Conservation (phyloP, 257 asterid species). For the Solanum appendiculatum region DNA sequence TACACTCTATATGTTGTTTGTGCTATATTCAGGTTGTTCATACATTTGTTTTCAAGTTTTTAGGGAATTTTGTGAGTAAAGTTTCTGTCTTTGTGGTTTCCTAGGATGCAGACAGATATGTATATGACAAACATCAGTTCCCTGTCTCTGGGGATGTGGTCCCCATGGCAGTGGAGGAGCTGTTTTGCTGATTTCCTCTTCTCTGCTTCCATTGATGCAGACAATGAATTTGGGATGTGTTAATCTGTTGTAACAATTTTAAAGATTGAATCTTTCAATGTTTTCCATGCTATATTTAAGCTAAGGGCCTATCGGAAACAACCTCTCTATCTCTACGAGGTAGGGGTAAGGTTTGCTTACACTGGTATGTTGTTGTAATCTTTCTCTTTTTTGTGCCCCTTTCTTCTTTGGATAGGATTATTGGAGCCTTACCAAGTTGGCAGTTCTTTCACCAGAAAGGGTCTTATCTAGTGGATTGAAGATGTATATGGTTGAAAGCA, state of each 20-base stretch:
- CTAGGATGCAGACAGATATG: background rate
- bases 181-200: background rate
- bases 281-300: background rate
- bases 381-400: background rate
- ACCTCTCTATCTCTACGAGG: background rate
- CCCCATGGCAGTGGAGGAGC: background rate
- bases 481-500: slow-evolving; percentile 90
- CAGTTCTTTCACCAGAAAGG: slow-evolving; percentile 6
- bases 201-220: background rate
- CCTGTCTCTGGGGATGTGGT: background rate
- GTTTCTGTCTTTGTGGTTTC: background rate
- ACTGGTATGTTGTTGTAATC: background rate
- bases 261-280: background rate
- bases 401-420: slow-evolving; percentile 20
- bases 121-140: background rate
- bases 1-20: background rate
- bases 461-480: slow-evolving; percentile 11
- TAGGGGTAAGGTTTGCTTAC: background rate
- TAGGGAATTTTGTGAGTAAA: background rate
- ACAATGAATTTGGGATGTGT: background rate
- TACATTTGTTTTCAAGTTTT: background rate
- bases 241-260: background rate
- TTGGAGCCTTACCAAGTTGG: slow-evolving; percentile 16
- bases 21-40: background rate
- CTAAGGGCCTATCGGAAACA: background rate